phyloP scores from a whole-genome alignment of 2,329 filamentous ascomycete species.

The Nannizzia gypsea region DNA sequence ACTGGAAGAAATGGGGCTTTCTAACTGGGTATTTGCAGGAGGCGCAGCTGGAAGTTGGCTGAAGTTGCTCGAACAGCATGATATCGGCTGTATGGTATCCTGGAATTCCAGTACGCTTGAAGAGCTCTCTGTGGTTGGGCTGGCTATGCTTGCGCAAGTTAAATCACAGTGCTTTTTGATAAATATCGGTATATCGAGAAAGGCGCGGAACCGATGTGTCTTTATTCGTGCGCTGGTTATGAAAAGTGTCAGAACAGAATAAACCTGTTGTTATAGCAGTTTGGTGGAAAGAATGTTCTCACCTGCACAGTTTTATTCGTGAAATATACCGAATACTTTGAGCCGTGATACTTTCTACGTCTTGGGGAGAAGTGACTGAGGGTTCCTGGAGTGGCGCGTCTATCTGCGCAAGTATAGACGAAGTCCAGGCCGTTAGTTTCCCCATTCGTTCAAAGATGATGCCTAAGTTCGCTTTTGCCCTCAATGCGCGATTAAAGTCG shows the following conservation, averaged over 20 bases:
- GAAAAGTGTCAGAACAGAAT: background rate
- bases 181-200: conserved; percentile 36
- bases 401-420: conserved; percentile 25
- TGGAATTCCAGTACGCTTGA: conserved; percentile 10
- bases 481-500: conserved; percentile 30
- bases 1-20: conserved; percentile 24
- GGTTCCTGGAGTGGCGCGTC: conserved; percentile 20
- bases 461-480: conserved; percentile 25
- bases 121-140: conserved; percentile 5
- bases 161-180: conserved; percentile 37
- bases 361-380: conserved; percentile 18
- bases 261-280: background rate
- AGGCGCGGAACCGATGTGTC: conserved; percentile 36
- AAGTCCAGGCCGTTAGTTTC: conserved; percentile 31
- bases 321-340: conserved; percentile 32
- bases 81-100: conserved; percentile 19
- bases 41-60: conserved; percentile 20
- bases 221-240: conserved; percentile 34
- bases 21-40: conserved; percentile 15
- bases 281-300: background rate
- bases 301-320: conserved; percentile 36
- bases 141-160: conserved; percentile 13
- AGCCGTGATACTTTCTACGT: conserved; percentile 28
- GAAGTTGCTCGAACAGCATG: conserved; percentile 25
- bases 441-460: conserved; percentile 33